Base-by-base conservation (phyloP, 306 rosid genomes). In the Prunus dulcis region DNA sequence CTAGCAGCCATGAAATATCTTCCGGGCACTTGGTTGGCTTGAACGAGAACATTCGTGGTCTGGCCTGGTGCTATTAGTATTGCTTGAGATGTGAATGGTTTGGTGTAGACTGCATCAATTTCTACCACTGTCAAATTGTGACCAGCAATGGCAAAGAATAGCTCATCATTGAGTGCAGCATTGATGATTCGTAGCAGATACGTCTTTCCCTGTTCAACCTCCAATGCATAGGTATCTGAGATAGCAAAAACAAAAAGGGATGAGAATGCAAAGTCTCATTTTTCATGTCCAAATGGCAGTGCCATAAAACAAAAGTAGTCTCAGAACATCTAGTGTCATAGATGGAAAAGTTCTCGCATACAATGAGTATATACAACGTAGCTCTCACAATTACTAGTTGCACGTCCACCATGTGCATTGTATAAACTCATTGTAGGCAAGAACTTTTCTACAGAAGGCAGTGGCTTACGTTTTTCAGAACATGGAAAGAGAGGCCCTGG, bases 141-240 rank as follows among this genome's bases (percentile, higher is more conserved):
- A 28, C 72, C 86, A 2, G 81, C 76, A 23, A 83, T 64, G 55
- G 78, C 83, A 10, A 83, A 83, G 74, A 83, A 79, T 22, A 83
- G 72, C 65, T 79, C 86, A 41, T 83, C 83, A 64, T 83, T 83
- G 47, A 83, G 81, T 32, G 86, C 86, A 75, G 81, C 83, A 50
- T 79, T 79, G 75, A 83, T 34, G 58, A 83, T 79, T 46, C 86
- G 64, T 22, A 79, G 45, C 1, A 83, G 80, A 64, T 83, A 79
- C 0, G 81, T 65, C 72, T 83, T 83, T 8, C 81, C 81, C 23
- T 83, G 75, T 13, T 79, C 86, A 71, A 79, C 86, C 75, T 79
- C 78, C 75, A 83, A 25, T n/a, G 78, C 83, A 65, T 47, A 79
- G 9, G 86, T 83, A 64, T 79, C 83, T 79, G 58, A 1, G 25